A percentile compares a stretch with the other conserved stretches of the same genome.
Evolutionary conservation across 2,329 filamentous ascomycete genomes (phyloP).

Genomic region (Trichoderma sp.): DNA sequence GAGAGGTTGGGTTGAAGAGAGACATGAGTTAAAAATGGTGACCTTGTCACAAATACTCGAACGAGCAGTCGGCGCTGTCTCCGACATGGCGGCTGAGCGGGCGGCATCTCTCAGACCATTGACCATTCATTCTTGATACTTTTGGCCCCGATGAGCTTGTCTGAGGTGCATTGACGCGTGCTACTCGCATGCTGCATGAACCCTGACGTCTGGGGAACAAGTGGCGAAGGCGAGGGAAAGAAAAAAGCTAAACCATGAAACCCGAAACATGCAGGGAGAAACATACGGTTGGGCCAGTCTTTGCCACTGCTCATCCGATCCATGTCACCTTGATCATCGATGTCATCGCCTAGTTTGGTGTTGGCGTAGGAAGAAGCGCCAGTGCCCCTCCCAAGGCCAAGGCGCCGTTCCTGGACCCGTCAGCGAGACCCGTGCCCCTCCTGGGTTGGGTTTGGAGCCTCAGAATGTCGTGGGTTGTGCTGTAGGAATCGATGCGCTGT

Average conservation of each 20-base stretch:
- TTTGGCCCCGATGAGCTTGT: background rate
- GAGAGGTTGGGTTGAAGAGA: background rate
- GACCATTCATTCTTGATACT: conserved; percentile 6
- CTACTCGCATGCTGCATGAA: background rate
- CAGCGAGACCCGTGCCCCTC: background rate
- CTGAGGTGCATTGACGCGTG: background rate
- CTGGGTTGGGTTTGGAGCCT: background rate
- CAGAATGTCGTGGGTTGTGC: background rate
- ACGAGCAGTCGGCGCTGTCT: background rate
- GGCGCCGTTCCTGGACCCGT: conserved; percentile 1
- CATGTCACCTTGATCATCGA: background rate
- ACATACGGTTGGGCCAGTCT: background rate
- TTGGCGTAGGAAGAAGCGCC: conserved; percentile 4
- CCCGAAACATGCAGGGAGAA: conserved; percentile 14
- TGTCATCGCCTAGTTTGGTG: background rate
- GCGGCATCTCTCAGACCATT: background rate
- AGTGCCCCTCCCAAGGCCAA: background rate
- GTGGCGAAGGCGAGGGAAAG: background rate
- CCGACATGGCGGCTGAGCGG: background rate
- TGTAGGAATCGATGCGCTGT: background rate
- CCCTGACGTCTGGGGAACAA: conserved; percentile 1
- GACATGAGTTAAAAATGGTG: background rate
- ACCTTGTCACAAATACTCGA: background rate
- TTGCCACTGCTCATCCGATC: background rate
- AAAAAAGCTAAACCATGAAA: background rate